phyloP scores from a whole-genome alignment of 2,329 filamentous ascomycete genomes.

The Alternaria angustiovoidea region DNA sequence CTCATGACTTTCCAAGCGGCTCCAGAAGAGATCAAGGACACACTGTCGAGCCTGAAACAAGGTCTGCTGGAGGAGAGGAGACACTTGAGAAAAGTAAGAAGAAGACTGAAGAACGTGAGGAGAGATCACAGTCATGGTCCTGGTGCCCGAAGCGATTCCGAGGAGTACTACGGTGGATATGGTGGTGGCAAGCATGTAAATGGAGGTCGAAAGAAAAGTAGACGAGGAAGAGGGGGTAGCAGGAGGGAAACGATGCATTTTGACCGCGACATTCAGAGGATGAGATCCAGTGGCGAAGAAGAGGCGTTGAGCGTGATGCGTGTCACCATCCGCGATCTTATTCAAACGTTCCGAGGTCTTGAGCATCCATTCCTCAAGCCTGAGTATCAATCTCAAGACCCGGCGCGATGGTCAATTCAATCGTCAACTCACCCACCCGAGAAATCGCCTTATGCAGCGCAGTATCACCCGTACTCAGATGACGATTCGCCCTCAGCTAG shows the following conservation, averaged over 20 bases:
- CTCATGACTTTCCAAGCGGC: slow-evolving; percentile 50
- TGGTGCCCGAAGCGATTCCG: slow-evolving; percentile 11
- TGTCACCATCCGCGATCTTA: slow-evolving; percentile 47
- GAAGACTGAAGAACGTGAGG: slow-evolving; percentile 22
- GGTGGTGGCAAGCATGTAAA: slow-evolving; percentile 8
- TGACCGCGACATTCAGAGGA: slow-evolving; percentile 30
- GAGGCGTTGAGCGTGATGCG: slow-evolving; percentile 49
- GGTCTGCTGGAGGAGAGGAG: slow-evolving; percentile 53
- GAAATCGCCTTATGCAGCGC: slow-evolving; percentile 8
- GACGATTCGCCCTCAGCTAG: slow-evolving; percentile 26
- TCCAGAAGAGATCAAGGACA: slow-evolving; percentile 50
- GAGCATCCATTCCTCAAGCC: slow-evolving; percentile 52
- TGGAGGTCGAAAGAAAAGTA: neutral
- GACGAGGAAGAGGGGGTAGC: slow-evolving; percentile 9
- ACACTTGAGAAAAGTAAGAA: slow-evolving; percentile 41
- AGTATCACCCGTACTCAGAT: slow-evolving; percentile 9
- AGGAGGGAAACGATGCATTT: slow-evolving; percentile 24
- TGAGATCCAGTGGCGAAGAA: slow-evolving; percentile 41
- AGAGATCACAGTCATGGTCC: slow-evolving; percentile 22
- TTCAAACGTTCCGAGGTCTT: slow-evolving; percentile 47
- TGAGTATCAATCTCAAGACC: slow-evolving; percentile 32
- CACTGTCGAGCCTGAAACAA: slow-evolving; percentile 52
- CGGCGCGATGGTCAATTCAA: slow-evolving; percentile 23
- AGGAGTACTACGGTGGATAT: slow-evolving; percentile 19
- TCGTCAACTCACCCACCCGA: slow-evolving; percentile 6